Percentiles rank a stretch among this genome's conserved stretches.
phyloP scores from a whole-genome alignment of 257 asterid genomes.

The Echium plantagineum region DNA sequence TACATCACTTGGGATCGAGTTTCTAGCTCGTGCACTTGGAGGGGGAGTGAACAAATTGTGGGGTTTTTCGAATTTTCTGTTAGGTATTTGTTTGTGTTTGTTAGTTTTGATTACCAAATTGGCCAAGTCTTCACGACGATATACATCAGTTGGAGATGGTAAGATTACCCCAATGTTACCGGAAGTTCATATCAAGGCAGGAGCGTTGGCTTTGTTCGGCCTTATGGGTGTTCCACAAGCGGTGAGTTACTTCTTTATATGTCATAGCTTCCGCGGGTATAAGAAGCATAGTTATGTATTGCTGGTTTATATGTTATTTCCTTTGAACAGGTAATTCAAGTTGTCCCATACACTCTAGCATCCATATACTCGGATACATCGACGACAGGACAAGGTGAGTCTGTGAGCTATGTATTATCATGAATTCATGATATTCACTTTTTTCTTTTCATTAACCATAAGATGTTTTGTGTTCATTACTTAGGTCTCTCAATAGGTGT shows the following conservation, averaged over 20 bases:
- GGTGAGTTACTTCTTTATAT: constrained; percentile 15
- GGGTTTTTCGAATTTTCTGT: constrained; percentile 55
- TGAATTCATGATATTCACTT: too few species aligned
- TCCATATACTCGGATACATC: constrained; percentile 64
- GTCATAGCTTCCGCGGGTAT: too few species aligned
- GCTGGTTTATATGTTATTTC: neutral
- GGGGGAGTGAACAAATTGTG: constrained; percentile 60
- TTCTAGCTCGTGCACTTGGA: constrained; percentile 23
- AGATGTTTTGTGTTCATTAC: neutral
- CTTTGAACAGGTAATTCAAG: constrained; percentile 45
- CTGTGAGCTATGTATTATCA: too few species aligned
- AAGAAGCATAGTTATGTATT: too few species aligned
- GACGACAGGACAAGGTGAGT: constrained; percentile 85
- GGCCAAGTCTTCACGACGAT: constrained; percentile 34
- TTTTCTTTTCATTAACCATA: neutral
- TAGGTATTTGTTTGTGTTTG: constrained; percentile 51
- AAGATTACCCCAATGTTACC: constrained; percentile 16
- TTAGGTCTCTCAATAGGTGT: constrained; percentile 71
- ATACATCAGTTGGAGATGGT: neutral
- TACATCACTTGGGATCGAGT: constrained; percentile 47
- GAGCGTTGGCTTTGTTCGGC: constrained; percentile 34
- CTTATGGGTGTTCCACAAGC: too few species aligned
- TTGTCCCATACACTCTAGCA: constrained; percentile 85
- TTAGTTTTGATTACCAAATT: constrained; percentile 51
- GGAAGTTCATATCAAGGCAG: constrained; percentile 29